Evolutionary conservation across 2,329 filamentous ascomycete species (phyloP), one percentile per base, ranked within the genome.

Genomic region (Trichophyton simii): DNA sequence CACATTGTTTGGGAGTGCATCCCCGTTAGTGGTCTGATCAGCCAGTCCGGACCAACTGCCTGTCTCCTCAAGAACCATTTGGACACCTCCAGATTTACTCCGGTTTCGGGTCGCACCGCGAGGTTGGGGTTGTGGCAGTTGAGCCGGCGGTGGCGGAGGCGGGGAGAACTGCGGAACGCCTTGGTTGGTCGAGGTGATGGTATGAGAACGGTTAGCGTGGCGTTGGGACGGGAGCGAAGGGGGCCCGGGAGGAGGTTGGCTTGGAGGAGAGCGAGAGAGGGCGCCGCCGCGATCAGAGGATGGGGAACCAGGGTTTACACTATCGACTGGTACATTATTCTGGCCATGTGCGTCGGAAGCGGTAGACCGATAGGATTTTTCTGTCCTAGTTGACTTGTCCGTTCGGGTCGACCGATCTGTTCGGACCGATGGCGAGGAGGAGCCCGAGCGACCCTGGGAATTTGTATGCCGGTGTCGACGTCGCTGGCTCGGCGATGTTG

Each of bases 21-120:
- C 83, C 44, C 92, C 78, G 2, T 87, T 91, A 58, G 87, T 83
- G 68, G 90, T 91, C 68, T 91, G 88, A 63, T 91, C 87, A 57
- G 90, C 89, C 72, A 96, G 82, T 65, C 95, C 89, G 55, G 88
- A 91, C 92, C 91, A 97, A 73, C 88, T 92, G 63, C 90, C 89
- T 15, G 87, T 85, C 69, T 91, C 91, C 68, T 95, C 91, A 42
- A 97, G 82, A 20, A 94, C 91, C 68, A 96, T 89, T 73, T 95
- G 90, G 61, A 96, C 85, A 18, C 92, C 92, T 60, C 91, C 91
- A 2, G 87, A 83, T 68, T 89, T 86, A 66, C 87, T 89, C 62
- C 84, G 85, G 62, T 89, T 87, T 59, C 89, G 82, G 63, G 86
- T 86, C 31, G 83, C 83, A 36, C 82, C 82, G 46, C 82, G 79